Conservation (phyloP, 192 early-diverging fungal species). For the Podochytrium sp. region DNA sequence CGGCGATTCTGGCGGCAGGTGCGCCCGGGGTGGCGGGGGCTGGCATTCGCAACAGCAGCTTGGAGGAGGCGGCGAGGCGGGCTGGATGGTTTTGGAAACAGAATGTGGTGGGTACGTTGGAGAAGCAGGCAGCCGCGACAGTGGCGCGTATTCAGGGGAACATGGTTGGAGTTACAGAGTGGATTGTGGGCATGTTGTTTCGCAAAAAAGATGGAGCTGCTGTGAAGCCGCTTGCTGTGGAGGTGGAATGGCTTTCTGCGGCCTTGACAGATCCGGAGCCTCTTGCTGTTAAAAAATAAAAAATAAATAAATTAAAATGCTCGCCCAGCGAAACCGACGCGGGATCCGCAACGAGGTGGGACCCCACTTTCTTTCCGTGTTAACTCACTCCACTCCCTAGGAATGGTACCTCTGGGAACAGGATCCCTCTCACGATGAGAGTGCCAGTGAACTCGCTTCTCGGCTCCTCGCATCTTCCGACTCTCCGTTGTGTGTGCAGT, state of each 20-base stretch:
- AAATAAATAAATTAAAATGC: too few relatives aligned
- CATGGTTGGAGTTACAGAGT: conserved; percentile 19
- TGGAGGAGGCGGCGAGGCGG: conserved; percentile 21
- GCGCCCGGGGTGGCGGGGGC: neutral
- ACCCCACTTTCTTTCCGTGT: neutral
- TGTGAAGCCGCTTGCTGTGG: neutral
- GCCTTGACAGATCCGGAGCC: too few relatives aligned
- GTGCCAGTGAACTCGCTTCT: too few relatives aligned
- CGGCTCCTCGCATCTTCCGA: neutral
- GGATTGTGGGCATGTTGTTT: neutral
- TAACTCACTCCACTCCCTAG: neutral
- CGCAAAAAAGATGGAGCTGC: neutral
- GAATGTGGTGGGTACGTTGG: neutral
- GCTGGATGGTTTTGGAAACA: conserved; percentile 18
- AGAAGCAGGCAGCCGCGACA: neutral
- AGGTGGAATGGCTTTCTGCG: neutral
- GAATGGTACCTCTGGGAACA: too few relatives aligned
- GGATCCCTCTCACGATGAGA: too few relatives aligned
- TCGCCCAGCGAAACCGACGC: neutral
- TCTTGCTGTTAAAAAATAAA: too few relatives aligned
- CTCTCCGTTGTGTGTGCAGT: conserved; percentile 61
- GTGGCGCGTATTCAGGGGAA: neutral
- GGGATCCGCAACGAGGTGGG: neutral
- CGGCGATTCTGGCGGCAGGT: conserved; percentile 26
- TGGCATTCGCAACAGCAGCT: neutral